These are phyloP conservation scores for Sextonia rubra DNA, from an alignment of 164 flowering plant genomes.

Conservation along the genomic window DNA sequence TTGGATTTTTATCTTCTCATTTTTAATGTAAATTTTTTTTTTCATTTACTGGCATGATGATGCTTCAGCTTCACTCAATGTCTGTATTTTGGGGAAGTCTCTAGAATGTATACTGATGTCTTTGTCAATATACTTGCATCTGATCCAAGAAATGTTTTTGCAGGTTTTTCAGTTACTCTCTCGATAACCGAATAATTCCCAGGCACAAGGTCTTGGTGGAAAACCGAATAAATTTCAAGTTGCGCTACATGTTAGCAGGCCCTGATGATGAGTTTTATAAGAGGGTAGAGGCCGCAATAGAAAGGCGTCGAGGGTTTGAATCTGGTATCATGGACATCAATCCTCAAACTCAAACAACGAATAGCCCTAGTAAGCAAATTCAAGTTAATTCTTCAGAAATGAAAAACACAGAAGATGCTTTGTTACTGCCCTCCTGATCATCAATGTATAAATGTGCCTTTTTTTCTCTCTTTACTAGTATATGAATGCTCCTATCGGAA, in stretches of 20 bases:
- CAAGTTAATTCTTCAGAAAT: conserved; percentile 1
- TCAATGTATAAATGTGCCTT: too few relatives aligned
- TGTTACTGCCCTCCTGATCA: too few relatives aligned
- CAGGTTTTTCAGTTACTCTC: conserved; percentile 94
- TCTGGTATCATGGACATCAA: conserved; percentile 25
- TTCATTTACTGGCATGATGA: neutral
- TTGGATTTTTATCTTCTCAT: neutral
- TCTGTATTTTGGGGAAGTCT: neutral
- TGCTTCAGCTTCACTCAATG: neutral
- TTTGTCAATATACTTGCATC: neutral
- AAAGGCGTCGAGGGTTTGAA: conserved; percentile 59
- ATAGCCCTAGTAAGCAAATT: conserved; percentile 5
- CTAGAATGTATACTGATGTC: neutral
- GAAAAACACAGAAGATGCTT: neutral
- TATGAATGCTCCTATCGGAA: too few relatives aligned
- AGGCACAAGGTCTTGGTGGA: conserved; percentile 72
- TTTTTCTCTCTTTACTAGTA: too few relatives aligned
- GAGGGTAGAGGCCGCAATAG: conserved; percentile 56
- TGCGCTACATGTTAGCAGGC: conserved; percentile 70
- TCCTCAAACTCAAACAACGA: conserved; percentile 13
- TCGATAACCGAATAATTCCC: conserved; percentile 74
- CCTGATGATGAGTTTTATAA: conserved; percentile 58
- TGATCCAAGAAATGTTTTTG: neutral
- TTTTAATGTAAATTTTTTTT: neutral
- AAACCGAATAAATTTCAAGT: conserved; percentile 63